phyloP scores from a whole-genome alignment of 768 basidiomycete species.

The Leccinum rimulosum region DNA sequence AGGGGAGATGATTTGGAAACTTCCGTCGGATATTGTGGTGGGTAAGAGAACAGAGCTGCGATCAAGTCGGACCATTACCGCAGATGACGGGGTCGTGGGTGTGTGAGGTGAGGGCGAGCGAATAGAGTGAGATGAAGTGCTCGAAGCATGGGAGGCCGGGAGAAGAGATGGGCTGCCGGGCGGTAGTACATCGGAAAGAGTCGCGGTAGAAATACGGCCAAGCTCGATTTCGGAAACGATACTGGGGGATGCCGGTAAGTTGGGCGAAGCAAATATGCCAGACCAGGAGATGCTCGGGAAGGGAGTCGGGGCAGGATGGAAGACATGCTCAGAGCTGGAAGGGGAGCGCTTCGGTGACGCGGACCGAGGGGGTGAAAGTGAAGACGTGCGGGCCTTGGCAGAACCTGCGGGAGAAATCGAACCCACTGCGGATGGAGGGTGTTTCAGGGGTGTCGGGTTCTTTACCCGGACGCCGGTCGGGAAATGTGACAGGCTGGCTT shows the following conservation, averaged over 20 bases:
- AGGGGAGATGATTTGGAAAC: conserved; percentile 24
- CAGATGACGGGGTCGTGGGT: conserved; percentile 13
- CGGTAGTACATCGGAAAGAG: not conserved
- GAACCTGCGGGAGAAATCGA: conserved; percentile 3
- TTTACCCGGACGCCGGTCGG: not conserved
- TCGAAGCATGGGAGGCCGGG: not conserved
- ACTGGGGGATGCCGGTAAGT: not conserved
- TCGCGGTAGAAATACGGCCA: not conserved
- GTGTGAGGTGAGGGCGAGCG: conserved; percentile 7
- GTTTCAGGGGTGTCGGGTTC: conserved; percentile 13
- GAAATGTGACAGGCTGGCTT: not conserved
- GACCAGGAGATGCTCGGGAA: conserved; percentile 22
- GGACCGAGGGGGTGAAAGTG: not conserved
- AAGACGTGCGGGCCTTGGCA: not conserved
- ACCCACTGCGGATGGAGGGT: conserved; percentile 1
- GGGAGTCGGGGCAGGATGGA: conserved; percentile 16
- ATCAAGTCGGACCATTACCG: conserved; percentile 19
- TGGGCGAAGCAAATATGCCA: conserved; percentile 12
- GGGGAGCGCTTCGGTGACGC: not conserved
- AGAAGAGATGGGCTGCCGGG: conserved; percentile 9
- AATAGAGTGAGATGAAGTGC: conserved; percentile 6
- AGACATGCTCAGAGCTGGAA: conserved; percentile 1
- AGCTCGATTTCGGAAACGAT: conserved; percentile 1
- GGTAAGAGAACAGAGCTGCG: conserved; percentile 22
- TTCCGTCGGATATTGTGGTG: conserved; percentile 24